phyloP scores from a whole-genome alignment of 1,139 yeast genomes.

The Debaryomyces singareniensis region DNA sequence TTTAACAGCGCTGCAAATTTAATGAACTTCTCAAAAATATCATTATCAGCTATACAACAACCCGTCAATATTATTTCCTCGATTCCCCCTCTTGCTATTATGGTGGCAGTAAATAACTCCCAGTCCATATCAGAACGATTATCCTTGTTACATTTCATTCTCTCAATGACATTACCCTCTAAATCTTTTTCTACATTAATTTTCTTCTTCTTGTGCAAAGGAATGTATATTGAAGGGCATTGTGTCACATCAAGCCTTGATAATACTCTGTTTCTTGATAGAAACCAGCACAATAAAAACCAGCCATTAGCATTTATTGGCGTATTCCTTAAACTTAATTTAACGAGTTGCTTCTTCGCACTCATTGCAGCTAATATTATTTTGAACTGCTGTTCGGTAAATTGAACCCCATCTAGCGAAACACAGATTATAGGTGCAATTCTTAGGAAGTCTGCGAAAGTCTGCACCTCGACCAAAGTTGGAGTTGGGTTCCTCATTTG shows the following conservation, averaged over 20 bases:
- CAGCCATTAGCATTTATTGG: conserved; percentile 66
- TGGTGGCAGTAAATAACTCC: conserved; percentile 62
- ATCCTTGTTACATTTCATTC: conserved; percentile 56
- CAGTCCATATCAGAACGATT: conserved; percentile 72
- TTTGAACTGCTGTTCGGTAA: conserved; percentile 60
- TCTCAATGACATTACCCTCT: conserved; percentile 23
- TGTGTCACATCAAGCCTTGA: conserved; percentile 62
- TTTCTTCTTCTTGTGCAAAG: conserved; percentile 43
- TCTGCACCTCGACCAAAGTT: conserved; percentile 63
- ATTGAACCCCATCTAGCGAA: conserved; percentile 62
- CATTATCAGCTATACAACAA: conserved; percentile 54
- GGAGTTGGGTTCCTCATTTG: conserved; percentile 70
- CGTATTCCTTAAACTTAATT: conserved; percentile 64
- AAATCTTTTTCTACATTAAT: conserved; percentile 14
- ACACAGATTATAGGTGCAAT: conserved; percentile 68
- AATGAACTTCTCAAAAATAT: conserved; percentile 51
- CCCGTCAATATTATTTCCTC: conserved; percentile 69
- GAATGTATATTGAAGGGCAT: conserved; percentile 56
- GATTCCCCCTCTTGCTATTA: conserved; percentile 65
- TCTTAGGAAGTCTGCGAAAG: conserved; percentile 70
- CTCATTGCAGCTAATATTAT: conserved; percentile 56
- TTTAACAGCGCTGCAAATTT: conserved; percentile 46
- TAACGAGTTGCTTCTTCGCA: conserved; percentile 56
- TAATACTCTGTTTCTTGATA: conserved; percentile 53
- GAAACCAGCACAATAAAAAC: conserved; percentile 64